Conservation (phyloP, 2,329 filamentous ascomycete species). For the Xylaria sp. region DNA sequence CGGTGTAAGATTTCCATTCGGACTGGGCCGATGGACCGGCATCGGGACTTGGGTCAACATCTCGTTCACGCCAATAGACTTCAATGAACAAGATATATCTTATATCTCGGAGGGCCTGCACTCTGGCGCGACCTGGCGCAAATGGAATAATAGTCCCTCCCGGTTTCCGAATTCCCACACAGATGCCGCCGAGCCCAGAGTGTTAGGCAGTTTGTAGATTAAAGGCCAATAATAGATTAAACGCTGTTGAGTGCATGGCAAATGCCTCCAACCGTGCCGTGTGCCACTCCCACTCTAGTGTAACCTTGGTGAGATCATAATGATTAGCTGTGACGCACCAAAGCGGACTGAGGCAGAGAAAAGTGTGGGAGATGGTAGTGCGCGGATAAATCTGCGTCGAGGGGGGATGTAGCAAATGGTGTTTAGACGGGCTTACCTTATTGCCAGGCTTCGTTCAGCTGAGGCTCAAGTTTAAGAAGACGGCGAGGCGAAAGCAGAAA, state of each 20-base stretch:
- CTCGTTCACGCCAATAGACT: conserved; percentile 12
- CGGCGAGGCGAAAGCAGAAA: conserved; percentile 19
- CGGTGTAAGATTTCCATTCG: conserved; percentile 38
- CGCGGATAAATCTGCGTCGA: neutral
- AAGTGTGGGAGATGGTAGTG: conserved; percentile 7
- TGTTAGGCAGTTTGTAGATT: conserved; percentile 4
- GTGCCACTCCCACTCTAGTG: conserved; percentile 4
- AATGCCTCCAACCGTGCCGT: conserved; percentile 16
- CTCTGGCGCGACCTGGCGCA: conserved; percentile 1
- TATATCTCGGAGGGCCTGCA: conserved; percentile 6
- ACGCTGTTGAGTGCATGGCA: conserved; percentile 22
- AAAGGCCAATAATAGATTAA: conserved; percentile 13
- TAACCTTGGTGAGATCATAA: conserved; percentile 16
- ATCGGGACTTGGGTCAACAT: conserved; percentile 56
- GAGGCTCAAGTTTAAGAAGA: conserved; percentile 30
- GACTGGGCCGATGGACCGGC: conserved; percentile 50
- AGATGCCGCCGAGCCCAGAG: neutral
- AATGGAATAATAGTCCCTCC: conserved; percentile 10
- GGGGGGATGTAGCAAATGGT: neutral
- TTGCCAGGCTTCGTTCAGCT: conserved; percentile 25
- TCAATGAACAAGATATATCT: no score
- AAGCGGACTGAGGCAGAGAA: neutral
- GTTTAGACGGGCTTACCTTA: conserved; percentile 9
- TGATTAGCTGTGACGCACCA: conserved; percentile 1
- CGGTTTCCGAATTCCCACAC: neutral